A percentile compares a stretch with the other conserved stretches of the same genome.
These are phyloP conservation scores for Neoboletus magnificus DNA, from an alignment of 768 basidiomycete species.

Conservation along the genomic window DNA sequence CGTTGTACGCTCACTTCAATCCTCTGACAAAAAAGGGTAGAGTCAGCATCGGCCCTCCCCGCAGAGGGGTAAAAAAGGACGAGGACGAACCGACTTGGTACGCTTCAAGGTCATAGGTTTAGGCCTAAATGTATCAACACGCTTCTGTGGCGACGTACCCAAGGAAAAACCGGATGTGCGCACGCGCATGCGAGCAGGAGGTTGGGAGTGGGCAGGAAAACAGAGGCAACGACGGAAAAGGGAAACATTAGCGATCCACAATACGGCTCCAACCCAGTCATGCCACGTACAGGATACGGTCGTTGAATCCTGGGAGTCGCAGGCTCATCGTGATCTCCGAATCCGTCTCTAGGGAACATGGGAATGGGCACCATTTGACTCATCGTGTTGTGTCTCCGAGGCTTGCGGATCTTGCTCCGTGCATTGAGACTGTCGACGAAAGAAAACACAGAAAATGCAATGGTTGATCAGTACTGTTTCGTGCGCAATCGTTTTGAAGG, in stretches of 20 bases:
- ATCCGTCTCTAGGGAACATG: background rate
- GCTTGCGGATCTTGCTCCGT: constrained; percentile 9
- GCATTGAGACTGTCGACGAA: constrained; percentile 18
- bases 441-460: background rate
- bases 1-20: constrained; percentile 20
- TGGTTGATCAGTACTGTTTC: background rate
- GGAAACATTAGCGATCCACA: background rate
- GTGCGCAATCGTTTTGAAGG: background rate
- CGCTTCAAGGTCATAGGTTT: background rate
- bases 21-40: background rate
- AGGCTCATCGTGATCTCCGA: background rate
- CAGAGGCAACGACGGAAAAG: background rate
- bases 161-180: background rate
- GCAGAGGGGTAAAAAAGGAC: background rate
- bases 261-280: background rate
- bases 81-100: constrained; percentile 9
- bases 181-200: background rate
- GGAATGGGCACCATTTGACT: constrained; percentile 3
- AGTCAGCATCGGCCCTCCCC: background rate
- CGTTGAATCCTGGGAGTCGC: background rate
- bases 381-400: background rate
- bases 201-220: too few relatives aligned
- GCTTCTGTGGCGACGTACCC: background rate
- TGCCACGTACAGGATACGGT: constrained; percentile 1
- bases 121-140: background rate